Evolutionary conservation across 768 basidiomycete species (phyloP).

Genomic region (Cyclocybe cylindracea): DNA sequence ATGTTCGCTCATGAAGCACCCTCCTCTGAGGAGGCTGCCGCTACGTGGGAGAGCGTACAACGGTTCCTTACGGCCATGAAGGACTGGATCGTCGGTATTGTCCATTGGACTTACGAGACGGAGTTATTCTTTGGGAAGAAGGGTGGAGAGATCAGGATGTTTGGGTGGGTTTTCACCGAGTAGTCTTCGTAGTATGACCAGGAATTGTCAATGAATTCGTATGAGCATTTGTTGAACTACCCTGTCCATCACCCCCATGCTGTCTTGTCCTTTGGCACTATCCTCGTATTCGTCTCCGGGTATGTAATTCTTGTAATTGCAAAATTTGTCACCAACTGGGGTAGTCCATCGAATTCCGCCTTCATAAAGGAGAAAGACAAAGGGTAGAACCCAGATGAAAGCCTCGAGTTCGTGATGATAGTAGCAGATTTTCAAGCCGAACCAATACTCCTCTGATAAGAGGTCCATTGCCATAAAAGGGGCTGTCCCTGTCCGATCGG

Average conservation of each 20-base stretch:
- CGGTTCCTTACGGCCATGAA: constrained; percentile 51
- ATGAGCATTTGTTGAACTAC: too few relatives aligned
- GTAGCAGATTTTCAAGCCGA: constrained; percentile 12
- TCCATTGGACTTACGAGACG: constrained; percentile 69
- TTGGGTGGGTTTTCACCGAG: constrained; percentile 62
- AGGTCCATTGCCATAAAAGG: constrained; percentile 35
- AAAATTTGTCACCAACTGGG: too few relatives aligned
- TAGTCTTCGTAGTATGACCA: neutral
- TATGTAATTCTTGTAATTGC: too few relatives aligned
- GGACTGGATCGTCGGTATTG: constrained; percentile 55
- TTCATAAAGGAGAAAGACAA: constrained; percentile 10
- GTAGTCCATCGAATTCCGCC: neutral
- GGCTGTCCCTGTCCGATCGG: constrained; percentile 13
- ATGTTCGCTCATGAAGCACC: constrained; percentile 9
- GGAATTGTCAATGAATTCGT: too few relatives aligned
- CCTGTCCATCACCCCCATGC: too few relatives aligned
- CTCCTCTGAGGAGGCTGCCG: constrained; percentile 6
- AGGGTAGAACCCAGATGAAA: constrained; percentile 28
- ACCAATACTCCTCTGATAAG: constrained; percentile 12
- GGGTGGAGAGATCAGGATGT: constrained; percentile 56
- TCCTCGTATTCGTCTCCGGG: too few relatives aligned
- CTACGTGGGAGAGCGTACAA: constrained; percentile 12
- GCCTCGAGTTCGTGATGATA: constrained; percentile 36
- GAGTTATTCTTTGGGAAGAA: constrained; percentile 60
- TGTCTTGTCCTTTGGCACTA: too few relatives aligned